Evolutionary conservation across 2,329 filamentous ascomycete genomes (phyloP), one percentile per base, ranked within the genome.

Genomic region (Ambrosiella xylebori): DNA sequence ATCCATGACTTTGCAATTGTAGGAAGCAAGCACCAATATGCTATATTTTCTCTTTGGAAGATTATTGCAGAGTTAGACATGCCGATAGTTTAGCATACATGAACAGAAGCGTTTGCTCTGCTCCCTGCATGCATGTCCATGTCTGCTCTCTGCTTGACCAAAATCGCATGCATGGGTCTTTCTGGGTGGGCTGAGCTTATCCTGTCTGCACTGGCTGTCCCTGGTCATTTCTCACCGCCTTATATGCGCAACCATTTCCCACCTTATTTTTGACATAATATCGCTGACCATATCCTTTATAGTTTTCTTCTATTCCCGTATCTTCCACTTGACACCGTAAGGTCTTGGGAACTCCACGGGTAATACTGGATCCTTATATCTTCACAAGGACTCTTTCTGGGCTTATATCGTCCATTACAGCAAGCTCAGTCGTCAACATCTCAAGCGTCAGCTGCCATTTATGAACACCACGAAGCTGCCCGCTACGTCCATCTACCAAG

Each of bases 391-490:
- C n/a, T 15, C 44, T 15, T n/a, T 17, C 19, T 47, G 44, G 44
- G 19, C 12, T 17, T 47, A 17, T 47, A 47, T 8, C 36, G 56
- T 40, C 37, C 56, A 15, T 44, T 38, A 41, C 45, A 11, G n/a
- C 39, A 13, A n/a, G 13, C 50, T 17, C 36, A 49, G 35, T 45
- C 49, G 12, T 54, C 49, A 13, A 19, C 38, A 41, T 50, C 41
- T 39, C 9, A 44, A 9, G 15, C 40, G 37, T 27, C 39, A 55
- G 36, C 71, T 81, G 68, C 74, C 81, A 71, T 85, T 85, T 75
- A 75, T 76, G 73, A 84, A 63, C 63, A 65, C 74, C 74, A 84
- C 88, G 69, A 85, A 83, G 74, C 72, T 87, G 66, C 84, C 85
- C 64, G 79, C 83, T 62, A 40, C 64, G 79, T 84, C 67, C 74